A percentile compares a stretch with the other conserved stretches of the same genome.
Conservation (phyloP, 257 asterid genomes). For the Solanum piurae region DNA sequence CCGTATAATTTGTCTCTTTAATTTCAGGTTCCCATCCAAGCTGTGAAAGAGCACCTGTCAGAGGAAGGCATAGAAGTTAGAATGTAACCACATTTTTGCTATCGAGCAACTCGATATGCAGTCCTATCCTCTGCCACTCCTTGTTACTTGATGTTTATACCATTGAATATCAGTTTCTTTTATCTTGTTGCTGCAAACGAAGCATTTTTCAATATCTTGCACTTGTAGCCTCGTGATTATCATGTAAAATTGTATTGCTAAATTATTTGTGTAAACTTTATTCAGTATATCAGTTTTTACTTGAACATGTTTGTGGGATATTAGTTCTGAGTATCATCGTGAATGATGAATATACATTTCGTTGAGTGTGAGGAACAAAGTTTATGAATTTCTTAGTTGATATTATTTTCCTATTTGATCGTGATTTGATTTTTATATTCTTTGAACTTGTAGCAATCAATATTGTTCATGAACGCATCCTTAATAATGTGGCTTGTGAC, state of each 20-base stretch:
- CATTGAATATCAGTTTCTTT: background rate
- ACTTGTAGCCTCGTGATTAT: background rate
- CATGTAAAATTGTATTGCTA: background rate
- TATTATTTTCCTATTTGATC: background rate
- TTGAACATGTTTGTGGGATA: background rate
- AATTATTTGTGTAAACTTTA: background rate
- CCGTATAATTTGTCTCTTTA: background rate
- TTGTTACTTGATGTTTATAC: background rate
- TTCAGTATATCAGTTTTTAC: background rate
- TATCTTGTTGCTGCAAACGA: background rate
- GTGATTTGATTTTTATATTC: background rate
- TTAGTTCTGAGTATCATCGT: background rate
- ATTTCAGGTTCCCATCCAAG: constrained; percentile 50
- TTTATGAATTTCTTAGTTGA: background rate
- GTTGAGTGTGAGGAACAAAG: background rate
- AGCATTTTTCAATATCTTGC: background rate
- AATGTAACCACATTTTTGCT: constrained; percentile 4
- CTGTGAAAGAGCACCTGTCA: constrained; percentile 52
- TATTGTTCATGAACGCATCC: background rate
- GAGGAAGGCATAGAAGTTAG: constrained; percentile 53
- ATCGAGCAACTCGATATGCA: background rate
- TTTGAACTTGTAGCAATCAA: background rate
- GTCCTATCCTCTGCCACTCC: background rate
- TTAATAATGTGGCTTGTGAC: background rate
- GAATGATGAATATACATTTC: background rate